A percentile compares a stretch with the other conserved stretches of the same genome.
phyloP scores from a whole-genome alignment of 1,284 basidiomycete species.

The Ustilago sp. region DNA sequence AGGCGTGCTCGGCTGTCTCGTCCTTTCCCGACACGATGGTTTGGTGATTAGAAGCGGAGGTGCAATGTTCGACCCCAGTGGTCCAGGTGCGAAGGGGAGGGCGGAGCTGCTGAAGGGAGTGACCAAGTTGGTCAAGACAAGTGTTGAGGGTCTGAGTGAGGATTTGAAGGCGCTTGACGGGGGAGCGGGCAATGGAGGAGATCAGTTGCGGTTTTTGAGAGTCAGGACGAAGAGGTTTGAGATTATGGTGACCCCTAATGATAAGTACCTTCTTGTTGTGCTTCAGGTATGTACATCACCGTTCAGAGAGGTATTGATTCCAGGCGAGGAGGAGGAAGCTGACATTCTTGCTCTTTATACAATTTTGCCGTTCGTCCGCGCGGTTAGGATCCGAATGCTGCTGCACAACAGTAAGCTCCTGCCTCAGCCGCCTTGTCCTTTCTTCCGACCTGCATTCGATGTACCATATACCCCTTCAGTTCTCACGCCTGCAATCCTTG shows the following conservation, averaged over 20 bases:
- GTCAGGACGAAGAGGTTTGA: conserved; percentile 65
- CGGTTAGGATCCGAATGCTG: conserved; percentile 24
- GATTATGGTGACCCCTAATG: conserved; percentile 66
- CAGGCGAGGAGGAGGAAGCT: no score
- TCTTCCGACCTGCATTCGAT: not conserved
- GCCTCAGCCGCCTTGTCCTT: not conserved
- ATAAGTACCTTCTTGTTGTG: conserved; percentile 66
- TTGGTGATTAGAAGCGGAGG: conserved; percentile 64
- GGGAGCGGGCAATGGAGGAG: not conserved
- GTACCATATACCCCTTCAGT: conserved; percentile 20
- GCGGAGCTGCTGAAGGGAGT: conserved; percentile 55
- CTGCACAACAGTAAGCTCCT: conserved; percentile 6
- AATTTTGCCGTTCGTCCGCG: no score
- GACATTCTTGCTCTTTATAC: no score
- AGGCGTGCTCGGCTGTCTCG: conserved; percentile 57
- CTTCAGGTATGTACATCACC: conserved; percentile 44
- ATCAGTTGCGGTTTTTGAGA: conserved; percentile 55
- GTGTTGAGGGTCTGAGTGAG: conserved; percentile 35
- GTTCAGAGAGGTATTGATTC: no score
- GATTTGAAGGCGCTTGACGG: conserved; percentile 49
- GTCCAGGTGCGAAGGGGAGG: conserved; percentile 53
- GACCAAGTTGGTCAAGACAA: conserved; percentile 51
- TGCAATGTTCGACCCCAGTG: conserved; percentile 67
- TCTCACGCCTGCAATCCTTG: not conserved
- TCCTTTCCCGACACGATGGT: conserved; percentile 58